Conservation (phyloP, 495 filamentous ascomycete species). For the Xylaria sp. region DNA sequence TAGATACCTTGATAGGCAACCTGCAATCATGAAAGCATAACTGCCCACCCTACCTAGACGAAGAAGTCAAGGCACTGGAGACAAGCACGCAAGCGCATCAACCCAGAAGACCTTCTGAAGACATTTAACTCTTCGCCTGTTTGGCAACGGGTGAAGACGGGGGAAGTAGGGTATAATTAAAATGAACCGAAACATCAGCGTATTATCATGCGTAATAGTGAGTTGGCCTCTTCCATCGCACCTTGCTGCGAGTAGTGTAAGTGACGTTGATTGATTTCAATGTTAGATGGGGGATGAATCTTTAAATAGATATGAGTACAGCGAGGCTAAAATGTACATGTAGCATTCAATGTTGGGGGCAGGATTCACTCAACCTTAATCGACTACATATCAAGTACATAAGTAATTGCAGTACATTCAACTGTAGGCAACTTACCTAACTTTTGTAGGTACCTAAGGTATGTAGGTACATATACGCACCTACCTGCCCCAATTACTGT, state of each 20-base stretch:
- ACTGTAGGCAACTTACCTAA: too few species aligned
- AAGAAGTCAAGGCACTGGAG: not conserved
- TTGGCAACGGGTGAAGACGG: not conserved
- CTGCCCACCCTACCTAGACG: not conserved
- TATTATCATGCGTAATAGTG: not conserved
- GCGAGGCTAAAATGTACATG: too few species aligned
- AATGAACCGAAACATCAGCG: not conserved
- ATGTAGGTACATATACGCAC: too few species aligned
- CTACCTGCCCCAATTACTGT: too few species aligned
- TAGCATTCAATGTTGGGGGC: too few species aligned
- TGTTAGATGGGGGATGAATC: not conserved
- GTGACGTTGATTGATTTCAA: not conserved
- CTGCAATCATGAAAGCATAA: not conserved
- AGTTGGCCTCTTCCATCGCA: not conserved
- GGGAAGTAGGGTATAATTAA: not conserved
- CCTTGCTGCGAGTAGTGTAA: too few species aligned
- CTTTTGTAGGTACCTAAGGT: too few species aligned
- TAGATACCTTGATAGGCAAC: not conserved
- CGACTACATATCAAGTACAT: too few species aligned
- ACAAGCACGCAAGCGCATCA: not conserved
- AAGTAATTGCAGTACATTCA: too few species aligned
- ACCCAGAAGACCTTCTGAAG: not conserved
- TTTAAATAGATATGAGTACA: too few species aligned
- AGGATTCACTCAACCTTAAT: too few species aligned
- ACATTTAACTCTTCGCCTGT: not conserved